A percentile compares a stretch with the other conserved stretches of the same genome.
These are phyloP conservation scores for Plasmodium inui DNA, from an alignment of 169 alveolate genomes.

Conservation along the genomic window DNA sequence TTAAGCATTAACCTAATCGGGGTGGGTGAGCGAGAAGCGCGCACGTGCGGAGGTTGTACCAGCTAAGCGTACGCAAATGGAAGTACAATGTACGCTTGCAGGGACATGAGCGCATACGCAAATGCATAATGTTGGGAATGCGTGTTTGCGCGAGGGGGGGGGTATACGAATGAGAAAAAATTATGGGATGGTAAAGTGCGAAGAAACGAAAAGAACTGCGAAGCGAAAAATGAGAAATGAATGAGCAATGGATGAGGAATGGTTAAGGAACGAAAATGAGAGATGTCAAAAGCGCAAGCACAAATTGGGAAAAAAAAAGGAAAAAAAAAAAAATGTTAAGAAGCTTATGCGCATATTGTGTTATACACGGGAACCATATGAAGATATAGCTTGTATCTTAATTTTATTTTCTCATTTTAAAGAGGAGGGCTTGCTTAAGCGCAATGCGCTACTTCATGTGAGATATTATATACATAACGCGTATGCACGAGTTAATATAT, in stretches of 20 bases:
- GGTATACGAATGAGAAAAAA: neutral
- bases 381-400: neutral
- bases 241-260: too few relatives aligned
- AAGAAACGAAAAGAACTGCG: neutral
- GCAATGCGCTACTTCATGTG: neutral
- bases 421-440: neutral
- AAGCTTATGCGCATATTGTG: neutral
- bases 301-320: neutral
- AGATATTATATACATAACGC: neutral
- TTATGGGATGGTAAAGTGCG: neutral
- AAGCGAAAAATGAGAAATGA: constrained; percentile 5
- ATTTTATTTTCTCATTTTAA: neutral
- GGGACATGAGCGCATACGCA: neutral
- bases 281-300: neutral
- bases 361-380: neutral
- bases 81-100: neutral
- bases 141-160: neutral
- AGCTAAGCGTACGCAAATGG: neutral
- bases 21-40: neutral
- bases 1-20: neutral
- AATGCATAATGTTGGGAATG: neutral
- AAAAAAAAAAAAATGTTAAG: neutral
- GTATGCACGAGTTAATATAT: neutral
- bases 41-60: neutral
- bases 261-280: neutral